Base-by-base conservation (phyloP, 2,329 filamentous ascomycete species). In the Curvularia lunata region DNA sequence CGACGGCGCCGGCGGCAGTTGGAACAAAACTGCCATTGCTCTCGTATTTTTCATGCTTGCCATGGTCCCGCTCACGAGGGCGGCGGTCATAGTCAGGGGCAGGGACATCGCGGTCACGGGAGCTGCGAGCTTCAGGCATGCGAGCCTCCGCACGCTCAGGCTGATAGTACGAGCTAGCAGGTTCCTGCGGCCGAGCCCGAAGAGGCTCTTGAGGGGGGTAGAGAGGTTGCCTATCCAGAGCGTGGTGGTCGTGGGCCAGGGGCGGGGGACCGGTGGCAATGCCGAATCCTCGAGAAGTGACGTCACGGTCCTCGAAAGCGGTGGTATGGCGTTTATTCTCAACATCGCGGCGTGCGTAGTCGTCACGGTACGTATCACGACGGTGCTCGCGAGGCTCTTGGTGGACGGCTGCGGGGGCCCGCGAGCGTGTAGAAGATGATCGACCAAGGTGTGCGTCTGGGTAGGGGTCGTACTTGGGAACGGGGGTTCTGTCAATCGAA, bases 251-350 rank as follows among this genome's bases (percentile, higher is more conserved):
- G 41, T 69, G 70, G 40, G 64, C 56, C 5, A 67, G 59, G 34
- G 28, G 47, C 9, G 64, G 54, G 23, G 54, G 61, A 5, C 57
- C 63, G 5, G 70, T 62, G 1, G 73, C 69, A 59, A 83, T 82
- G 51, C 81, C 81, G 56, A 83, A 83, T 6, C 81, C 81, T 54
- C 81, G 75, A 5, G 75, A 68, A 27, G 78, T 75, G 3, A 83
- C 77, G 32, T 81, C 78, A 30, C 70, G 71, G 59, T 83, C 81
- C 41, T 78, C 74, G 55, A 72, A 78, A 25, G 66, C 28, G 3
- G 67, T 62, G 59, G 42, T 61, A 66, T 79, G 67, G 48, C 77
- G 76, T 65, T 77, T 65, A 65, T 70, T 66, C 41, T 75, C 73
- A 48, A 75, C 75, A 16, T 77, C 75, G 50, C 75, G 76, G 48